Percentiles rank a stretch among this genome's conserved stretches.
Conservation (phyloP, 495 filamentous ascomycete genomes). For the Venustampulla echinocandica region DNA sequence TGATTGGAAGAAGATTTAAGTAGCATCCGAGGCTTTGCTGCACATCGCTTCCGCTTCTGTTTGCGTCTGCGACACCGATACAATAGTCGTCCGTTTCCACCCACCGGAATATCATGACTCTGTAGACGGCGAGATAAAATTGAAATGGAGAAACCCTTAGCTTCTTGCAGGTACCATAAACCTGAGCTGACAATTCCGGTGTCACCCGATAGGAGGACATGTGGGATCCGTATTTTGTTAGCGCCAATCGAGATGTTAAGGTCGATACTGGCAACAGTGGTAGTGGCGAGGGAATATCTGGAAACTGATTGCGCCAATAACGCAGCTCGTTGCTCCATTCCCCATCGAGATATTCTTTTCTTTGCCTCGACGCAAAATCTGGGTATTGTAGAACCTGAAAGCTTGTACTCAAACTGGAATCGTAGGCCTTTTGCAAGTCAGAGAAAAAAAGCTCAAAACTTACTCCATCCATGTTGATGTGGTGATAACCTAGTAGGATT, state of each 20-base stretch:
- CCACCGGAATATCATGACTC: constrained; percentile 10
- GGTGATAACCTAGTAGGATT: not conserved
- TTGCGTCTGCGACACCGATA: constrained; percentile 35
- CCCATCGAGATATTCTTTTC: not conserved
- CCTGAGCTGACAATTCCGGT: not conserved
- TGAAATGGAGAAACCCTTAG: constrained; percentile 17
- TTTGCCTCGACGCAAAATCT: not conserved
- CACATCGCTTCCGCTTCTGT: constrained; percentile 17
- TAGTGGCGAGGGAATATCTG: constrained; percentile 19
- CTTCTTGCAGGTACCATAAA: constrained; percentile 1
- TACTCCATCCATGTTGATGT: not conserved
- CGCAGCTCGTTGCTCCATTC: not conserved
- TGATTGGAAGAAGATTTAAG: constrained; percentile 20
- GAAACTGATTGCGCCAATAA: constrained; percentile 30
- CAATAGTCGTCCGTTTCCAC: constrained; percentile 23
- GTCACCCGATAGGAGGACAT: not conserved
- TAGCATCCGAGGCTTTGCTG: constrained; percentile 16
- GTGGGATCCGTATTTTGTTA: not conserved
- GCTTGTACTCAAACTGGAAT: not conserved
- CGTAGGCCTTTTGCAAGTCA: not conserved
- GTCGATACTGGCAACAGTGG: constrained; percentile 26
- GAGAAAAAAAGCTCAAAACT: not conserved
- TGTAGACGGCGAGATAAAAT: constrained; percentile 21
- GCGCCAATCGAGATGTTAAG: not conserved
- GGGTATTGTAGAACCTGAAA: not conserved